Evolutionary conservation across 176 grass and related monocot species (phyloP).

Genomic region (Secale cereale): DNA sequence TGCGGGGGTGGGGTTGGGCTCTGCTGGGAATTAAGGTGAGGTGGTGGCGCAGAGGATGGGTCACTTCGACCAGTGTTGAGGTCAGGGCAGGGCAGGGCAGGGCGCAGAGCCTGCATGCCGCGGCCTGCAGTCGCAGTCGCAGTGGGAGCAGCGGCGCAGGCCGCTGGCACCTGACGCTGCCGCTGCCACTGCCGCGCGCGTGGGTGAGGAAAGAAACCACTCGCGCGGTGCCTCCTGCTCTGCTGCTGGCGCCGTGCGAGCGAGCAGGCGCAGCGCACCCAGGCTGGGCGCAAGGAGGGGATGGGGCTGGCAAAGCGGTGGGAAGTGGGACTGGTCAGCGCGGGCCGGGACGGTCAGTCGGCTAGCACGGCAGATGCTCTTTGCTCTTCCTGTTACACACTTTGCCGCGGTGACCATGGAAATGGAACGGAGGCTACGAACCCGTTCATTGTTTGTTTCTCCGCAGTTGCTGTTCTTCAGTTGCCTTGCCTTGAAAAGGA

Average conservation of each 20-base stretch:
- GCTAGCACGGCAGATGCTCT: not conserved
- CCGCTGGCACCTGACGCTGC: not conserved
- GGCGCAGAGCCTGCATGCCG: constrained; percentile 44
- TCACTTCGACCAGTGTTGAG: constrained; percentile 70
- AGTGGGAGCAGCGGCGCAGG: constrained; percentile 11
- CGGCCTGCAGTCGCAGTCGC: not conserved
- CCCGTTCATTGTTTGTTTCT: not conserved
- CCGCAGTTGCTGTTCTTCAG: no score
- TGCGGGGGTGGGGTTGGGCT: not conserved
- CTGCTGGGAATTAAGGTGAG: constrained; percentile 27
- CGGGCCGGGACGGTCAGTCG: not conserved
- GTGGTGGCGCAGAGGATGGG: constrained; percentile 57
- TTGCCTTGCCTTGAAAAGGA: no score
- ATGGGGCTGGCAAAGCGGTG: not conserved
- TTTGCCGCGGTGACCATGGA: not conserved
- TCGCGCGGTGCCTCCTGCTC: not conserved
- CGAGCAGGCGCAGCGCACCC: not conserved
- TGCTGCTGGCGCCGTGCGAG: not conserved
- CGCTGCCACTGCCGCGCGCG: not conserved
- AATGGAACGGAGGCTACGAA: not conserved
- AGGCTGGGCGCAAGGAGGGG: not conserved
- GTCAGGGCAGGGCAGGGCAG: constrained; percentile 22
- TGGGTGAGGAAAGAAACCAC: not conserved
- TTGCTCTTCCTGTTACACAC: not conserved
- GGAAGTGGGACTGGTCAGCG: not conserved